A percentile compares a stretch with the other conserved stretches of the same genome.
These are phyloP conservation scores for Pestalotiopsis sp. DNA, from an alignment of 2,329 filamentous ascomycete species.

Conservation along the genomic window DNA sequence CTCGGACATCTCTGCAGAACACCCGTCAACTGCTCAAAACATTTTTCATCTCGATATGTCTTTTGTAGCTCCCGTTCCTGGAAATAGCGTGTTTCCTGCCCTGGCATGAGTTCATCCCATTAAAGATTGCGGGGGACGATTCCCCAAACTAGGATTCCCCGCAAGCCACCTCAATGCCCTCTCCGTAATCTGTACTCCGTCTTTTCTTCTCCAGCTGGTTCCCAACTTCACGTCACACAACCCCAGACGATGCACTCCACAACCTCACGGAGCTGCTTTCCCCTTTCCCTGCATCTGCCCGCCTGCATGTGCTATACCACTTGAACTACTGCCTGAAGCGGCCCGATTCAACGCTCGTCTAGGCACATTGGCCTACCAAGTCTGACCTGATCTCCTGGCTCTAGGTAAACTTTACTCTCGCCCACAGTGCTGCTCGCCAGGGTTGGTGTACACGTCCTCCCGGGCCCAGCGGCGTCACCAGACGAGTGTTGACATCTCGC, in stretches of 20 bases:
- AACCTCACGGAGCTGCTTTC: slow-evolving; percentile 24
- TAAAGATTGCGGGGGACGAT: slow-evolving; percentile 6
- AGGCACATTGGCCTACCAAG: slow-evolving; percentile 11
- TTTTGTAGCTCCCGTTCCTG: neutral
- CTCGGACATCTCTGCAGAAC: no score
- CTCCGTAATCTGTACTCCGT: neutral
- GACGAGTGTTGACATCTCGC: slow-evolving; percentile 7
- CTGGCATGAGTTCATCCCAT: neutral
- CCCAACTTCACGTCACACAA: slow-evolving; percentile 4
- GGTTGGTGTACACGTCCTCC: neutral
- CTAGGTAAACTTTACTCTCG: neutral
- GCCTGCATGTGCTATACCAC: slow-evolving; percentile 21
- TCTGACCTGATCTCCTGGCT: slow-evolving; percentile 6
- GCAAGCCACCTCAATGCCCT: slow-evolving; percentile 4
- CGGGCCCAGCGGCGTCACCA: slow-evolving; percentile 8
- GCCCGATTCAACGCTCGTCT: slow-evolving; percentile 24
- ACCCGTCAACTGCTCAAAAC: no score
- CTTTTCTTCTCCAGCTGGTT: neutral
- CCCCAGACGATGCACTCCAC: slow-evolving; percentile 12
- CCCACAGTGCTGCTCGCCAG: neutral
- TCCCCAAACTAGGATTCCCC: slow-evolving; percentile 13
- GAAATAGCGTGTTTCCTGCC: neutral
- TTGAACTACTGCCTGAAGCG: slow-evolving; percentile 17
- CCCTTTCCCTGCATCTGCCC: slow-evolving; percentile 21
- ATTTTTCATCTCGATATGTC: no score